phyloP scores from a whole-genome alignment of 2,329 filamentous ascomycete species.

The Trichophaea hybrida region DNA sequence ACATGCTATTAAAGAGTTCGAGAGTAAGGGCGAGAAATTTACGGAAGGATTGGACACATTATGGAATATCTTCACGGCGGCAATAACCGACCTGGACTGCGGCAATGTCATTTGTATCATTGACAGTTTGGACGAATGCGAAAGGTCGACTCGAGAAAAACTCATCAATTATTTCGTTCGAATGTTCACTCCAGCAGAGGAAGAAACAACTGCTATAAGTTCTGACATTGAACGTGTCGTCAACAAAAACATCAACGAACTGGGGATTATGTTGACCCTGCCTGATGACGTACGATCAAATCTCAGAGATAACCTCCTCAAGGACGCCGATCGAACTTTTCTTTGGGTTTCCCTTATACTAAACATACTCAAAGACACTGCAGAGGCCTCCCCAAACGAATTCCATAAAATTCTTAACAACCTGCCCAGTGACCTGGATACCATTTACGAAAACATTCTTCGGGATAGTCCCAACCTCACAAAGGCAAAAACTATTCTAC shows the following conservation, averaged over 20 bases:
- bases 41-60: background rate
- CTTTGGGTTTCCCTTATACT: no score
- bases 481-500: conserved; percentile 16
- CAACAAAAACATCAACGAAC: conserved; percentile 9
- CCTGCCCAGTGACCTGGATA: conserved; percentile 19
- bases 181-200: conserved; percentile 2
- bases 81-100: background rate
- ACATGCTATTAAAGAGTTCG: conserved; percentile 1
- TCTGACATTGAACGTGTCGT: conserved; percentile 18
- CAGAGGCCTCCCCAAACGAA: conserved; percentile 11
- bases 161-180: conserved; percentile 12
- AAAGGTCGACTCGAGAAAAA: conserved; percentile 1
- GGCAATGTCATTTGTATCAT: conserved; percentile 20
- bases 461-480: conserved; percentile 6
- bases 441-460: conserved; percentile 19
- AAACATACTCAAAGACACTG: conserved; percentile 16
- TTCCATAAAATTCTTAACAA: conserved; percentile 16
- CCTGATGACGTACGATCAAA: conserved; percentile 10
- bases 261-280: conserved; percentile 9
- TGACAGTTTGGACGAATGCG: conserved; percentile 23
- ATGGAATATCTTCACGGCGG: conserved; percentile 4
- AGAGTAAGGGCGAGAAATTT: background rate
- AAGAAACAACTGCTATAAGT: conserved; percentile 19
- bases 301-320: conserved; percentile 11
- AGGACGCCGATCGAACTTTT: conserved; percentile 23